Evolutionary conservation across 768 basidiomycete species (phyloP), one percentile per base, ranked within the genome.

Genomic region (Pholiota microspora): DNA sequence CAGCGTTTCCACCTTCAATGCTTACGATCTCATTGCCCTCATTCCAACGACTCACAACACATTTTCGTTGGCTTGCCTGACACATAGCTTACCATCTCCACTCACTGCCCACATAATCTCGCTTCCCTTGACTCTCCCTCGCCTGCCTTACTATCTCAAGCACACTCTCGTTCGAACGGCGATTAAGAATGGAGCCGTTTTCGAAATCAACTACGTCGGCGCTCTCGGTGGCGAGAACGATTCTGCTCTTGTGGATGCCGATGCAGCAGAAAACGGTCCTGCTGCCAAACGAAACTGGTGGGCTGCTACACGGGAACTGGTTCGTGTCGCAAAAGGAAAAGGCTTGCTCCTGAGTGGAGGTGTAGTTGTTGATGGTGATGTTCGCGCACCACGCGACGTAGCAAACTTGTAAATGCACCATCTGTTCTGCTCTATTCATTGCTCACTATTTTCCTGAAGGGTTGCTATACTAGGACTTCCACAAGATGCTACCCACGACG

Each of bases 121-220:
- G 0, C 74, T 94, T 25, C 92, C 92, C 6, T 77, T 94, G 15
- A 88, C 89, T 0, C 76, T 84, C 0, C 88, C 91, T 0, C 83
- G 92, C 10, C 80, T 92, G 1, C 84, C 89, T 1, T 94, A 88
- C 65, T 79, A 88, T 59, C 77, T 94, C 63, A 92, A 89, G 63
- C 91, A 92, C 63, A 93, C 92, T 0, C 75, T 92, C 45, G 80
- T 94, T 28, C 83, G 89, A 40, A 86, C 88, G 0, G 90, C 93
- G 1, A 75, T 91, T 23, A 86, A 85, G 60, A 90, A 91, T 57
- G 92, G 92, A 7, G 86, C 86, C 0, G 86, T 85, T 0, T 93
- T 95, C 62, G 92, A 94, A 68, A 80, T 94, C 44, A 78, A 77
- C 58, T 94, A 93, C 57, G 83, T 82, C 0, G 88, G 88, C 12